Base-by-base conservation (phyloP, 371 early-diverging fungal species). In the Mucor sp. region DNA sequence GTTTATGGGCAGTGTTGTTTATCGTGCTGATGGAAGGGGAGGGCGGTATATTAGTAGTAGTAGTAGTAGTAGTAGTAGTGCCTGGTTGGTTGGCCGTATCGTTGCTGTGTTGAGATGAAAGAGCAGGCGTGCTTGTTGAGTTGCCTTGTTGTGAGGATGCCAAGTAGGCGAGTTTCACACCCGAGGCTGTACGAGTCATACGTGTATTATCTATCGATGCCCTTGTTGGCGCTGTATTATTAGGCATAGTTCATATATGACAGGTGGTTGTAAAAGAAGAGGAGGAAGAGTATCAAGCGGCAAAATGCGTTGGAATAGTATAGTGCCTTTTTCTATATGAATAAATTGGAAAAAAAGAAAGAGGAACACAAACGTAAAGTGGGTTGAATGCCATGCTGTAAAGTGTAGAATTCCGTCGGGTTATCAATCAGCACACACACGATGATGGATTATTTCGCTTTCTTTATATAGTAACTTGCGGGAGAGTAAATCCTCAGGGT, bases 151-250 rank as follows among this genome's bases (percentile, higher is more conserved):
- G 63, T 27, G 62, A 35, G 15, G 68, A 62, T 35, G 69, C 64
- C 23, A 68, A 60, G 44, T 68, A 68, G n/a, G 69, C 63, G 33
- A 68, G 43, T 59, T 68, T 68, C 33, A 68, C 63, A 43, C 64
- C 59, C 39, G 64, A 63, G 21, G 69, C 69, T 58, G 69, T 59
- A 21, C 69, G 69, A 30, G 39, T 68, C 44, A 47, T 58, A 21
- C 57, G 64, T 30, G 60, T 44, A 63, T 68, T 68, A 5, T 68
- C 69, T 63, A 58, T 50, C 7, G 69, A 63, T 19, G 63, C 25
- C 58, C 65, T 35, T 37, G 63, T 27, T 44, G 65, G 41, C 32
- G 58, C 43, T n/a, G 58, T 47, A 30, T 61, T 44, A 28, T 61
- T 61, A n/a, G 62, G 32, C 62, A 61, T 61, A 30, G 3, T 61